Percentiles rank a stretch among this genome's conserved stretches.
These are phyloP conservation scores for Saturnispora silvae DNA, from an alignment of 805 yeast genomes.

Conservation along the genomic window DNA sequence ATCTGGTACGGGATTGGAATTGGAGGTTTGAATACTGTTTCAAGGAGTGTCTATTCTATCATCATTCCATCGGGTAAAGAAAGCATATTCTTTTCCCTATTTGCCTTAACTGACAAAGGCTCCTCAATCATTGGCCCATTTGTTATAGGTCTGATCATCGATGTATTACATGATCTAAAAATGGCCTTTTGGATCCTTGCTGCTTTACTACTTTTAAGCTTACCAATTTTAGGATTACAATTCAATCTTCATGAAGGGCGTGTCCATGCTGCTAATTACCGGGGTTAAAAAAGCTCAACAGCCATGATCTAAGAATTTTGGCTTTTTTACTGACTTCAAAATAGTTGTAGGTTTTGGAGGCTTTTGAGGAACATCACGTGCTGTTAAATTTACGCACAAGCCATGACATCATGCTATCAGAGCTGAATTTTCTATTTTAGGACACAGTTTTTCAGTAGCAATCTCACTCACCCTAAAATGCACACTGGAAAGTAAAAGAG, in stretches of 20 bases:
- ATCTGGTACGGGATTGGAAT: constrained; percentile 67
- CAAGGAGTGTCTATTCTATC: constrained; percentile 57
- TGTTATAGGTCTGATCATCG: constrained; percentile 61
- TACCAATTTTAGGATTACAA: constrained; percentile 40
- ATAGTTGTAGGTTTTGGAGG: too few species aligned
- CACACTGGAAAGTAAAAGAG: too few species aligned
- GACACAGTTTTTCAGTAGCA: too few species aligned
- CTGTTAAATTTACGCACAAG: too few species aligned
- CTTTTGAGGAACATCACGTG: too few species aligned
- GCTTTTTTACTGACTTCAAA: too few species aligned
- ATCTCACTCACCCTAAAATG: too few species aligned
- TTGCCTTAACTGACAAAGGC: constrained; percentile 73
- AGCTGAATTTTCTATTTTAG: too few species aligned
- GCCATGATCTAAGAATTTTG: too few species aligned
- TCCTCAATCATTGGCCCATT: constrained; percentile 67
- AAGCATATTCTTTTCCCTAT: constrained; percentile 64
- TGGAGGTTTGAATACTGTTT: constrained; percentile 63
- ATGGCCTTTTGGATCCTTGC: constrained; percentile 60
- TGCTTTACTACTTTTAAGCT: constrained; percentile 38
- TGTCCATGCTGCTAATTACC: neutral
- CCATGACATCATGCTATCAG: too few species aligned
- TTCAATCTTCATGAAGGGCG: constrained; percentile 55
- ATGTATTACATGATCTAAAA: constrained; percentile 62
- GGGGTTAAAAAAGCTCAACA: too few species aligned
- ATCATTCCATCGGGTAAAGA: constrained; percentile 70